A percentile compares a stretch with the other conserved stretches of the same genome.
These are phyloP conservation scores for Termitomyces sp. DNA, from an alignment of 768 basidiomycete species.

Conservation along the genomic window DNA sequence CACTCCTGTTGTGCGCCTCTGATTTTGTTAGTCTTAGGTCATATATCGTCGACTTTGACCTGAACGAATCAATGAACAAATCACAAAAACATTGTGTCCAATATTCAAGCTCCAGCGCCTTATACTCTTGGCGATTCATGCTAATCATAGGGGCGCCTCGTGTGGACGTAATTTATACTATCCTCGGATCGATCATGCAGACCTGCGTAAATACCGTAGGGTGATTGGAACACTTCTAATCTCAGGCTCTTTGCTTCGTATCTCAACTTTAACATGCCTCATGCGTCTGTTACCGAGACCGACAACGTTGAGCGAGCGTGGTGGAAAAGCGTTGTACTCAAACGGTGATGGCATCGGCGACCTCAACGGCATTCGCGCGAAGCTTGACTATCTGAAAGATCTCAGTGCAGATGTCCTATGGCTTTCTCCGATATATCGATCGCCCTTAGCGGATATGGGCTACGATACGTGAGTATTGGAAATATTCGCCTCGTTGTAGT, in stretches of 20 bases:
- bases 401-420: constrained; percentile 68
- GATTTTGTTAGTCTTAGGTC: not conserved
- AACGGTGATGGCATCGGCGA: constrained; percentile 71
- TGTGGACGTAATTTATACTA: not conserved
- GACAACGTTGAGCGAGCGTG: constrained; percentile 23
- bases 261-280: not conserved
- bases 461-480: constrained; percentile 53
- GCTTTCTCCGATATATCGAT: constrained; percentile 70
- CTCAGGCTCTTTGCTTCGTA: not conserved
- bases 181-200: not conserved
- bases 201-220: not conserved
- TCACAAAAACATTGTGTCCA: not conserved
- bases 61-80: no score
- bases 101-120: no score
- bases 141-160: not conserved
- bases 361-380: constrained; percentile 58
- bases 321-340: constrained; percentile 63
- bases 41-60: not conserved
- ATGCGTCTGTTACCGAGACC: no score
- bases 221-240: not conserved
- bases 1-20: not conserved
- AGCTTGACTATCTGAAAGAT: constrained; percentile 65
- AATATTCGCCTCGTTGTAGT: not conserved
- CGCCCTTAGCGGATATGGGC: constrained; percentile 69
- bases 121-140: not conserved